A percentile compares a stretch with the other conserved stretches of the same genome.
phyloP scores from a whole-genome alignment of 768 basidiomycete species.

The Amanita rubescens region DNA sequence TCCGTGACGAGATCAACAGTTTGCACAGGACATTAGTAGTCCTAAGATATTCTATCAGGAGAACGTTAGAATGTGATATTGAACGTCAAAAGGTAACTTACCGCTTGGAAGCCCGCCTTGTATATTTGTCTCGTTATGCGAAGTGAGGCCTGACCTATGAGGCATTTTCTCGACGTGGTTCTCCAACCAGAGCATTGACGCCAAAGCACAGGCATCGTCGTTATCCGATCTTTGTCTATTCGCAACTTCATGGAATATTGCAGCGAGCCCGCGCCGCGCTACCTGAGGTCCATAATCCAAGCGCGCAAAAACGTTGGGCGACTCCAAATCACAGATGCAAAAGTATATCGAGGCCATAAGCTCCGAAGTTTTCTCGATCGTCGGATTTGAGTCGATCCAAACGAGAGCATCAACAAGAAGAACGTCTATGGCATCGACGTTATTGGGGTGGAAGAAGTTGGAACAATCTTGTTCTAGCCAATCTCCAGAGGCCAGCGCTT shows the following conservation, averaged over 20 bases:
- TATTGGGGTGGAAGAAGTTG: not conserved
- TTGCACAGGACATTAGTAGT: too few relatives aligned
- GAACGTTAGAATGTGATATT: too few relatives aligned
- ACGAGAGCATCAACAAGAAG: not conserved
- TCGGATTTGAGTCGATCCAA: not conserved
- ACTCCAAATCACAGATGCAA: not conserved
- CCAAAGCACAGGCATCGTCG: not conserved
- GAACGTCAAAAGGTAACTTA: too few relatives aligned
- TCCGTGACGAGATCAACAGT: too few relatives aligned
- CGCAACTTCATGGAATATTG: not conserved
- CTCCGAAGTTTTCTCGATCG: not conserved
- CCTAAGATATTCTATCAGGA: not conserved
- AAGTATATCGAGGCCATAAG: not conserved
- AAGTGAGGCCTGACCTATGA: too few relatives aligned
- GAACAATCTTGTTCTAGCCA: constrained; percentile 2
- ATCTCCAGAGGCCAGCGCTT: not conserved
- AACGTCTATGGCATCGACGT: not conserved
- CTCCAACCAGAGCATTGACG: not conserved
- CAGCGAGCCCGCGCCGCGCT: not conserved
- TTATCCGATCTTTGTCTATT: too few relatives aligned
- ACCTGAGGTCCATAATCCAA: not conserved
- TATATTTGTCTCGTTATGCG: not conserved
- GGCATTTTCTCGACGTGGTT: not conserved
- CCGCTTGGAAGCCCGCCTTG: too few relatives aligned
- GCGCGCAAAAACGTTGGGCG: not conserved